Base-by-base conservation (phyloP, 2,329 filamentous ascomycete genomes). In the Trichophyton mentagrophytes region DNA sequence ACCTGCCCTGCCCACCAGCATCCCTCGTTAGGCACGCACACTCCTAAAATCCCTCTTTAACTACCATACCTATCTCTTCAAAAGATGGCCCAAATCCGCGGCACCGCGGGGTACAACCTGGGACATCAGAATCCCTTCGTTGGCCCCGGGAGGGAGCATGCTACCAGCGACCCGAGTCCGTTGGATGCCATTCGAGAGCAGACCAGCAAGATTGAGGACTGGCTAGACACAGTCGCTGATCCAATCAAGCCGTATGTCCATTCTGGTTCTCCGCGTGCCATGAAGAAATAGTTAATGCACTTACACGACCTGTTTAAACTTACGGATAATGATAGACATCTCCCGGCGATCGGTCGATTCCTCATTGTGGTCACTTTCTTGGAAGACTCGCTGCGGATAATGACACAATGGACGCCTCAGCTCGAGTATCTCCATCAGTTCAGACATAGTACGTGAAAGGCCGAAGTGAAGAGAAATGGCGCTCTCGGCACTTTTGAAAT, bases 291-390 rank as follows among this genome's bases (percentile, higher is more conserved):
- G 42, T 38, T n/a, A 2, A 47, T 47, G 6, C 20, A 22, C 9
- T 44, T 40, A n/a, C 36, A n/a, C 9, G 33, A 13, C 42, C 17
- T 46, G 42, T 47, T 47, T 49, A 27, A 62, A 56, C 55, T 58
- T 63, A 63, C 69, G 72, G 11, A 13, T 51, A 13, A n/a, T n/a
- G 22, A 70, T 72, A 96, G 91, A 65, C 95, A 95, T 73, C 82
- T 99, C 51, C 93, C 93, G 62, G 90, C 89, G 66, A 92, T 99
- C 78, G 93, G 93, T 67, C 89, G 93, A 67, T 97, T 97, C 76
- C 78, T 99, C 67, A 99, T 99, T 68, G 93, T 99, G 61, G 93
- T 97, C 60, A 99, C 93, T 64, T 99, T 99, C 78, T 81, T 99
- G 68, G 93, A 99, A 77, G 93, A 99, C 79, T 90, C 91, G 57